Evolutionary conservation across 1,139 yeast species (phyloP), one percentile per base, ranked within the genome.

Genomic region (Geotrichum citri-aurantii): DNA sequence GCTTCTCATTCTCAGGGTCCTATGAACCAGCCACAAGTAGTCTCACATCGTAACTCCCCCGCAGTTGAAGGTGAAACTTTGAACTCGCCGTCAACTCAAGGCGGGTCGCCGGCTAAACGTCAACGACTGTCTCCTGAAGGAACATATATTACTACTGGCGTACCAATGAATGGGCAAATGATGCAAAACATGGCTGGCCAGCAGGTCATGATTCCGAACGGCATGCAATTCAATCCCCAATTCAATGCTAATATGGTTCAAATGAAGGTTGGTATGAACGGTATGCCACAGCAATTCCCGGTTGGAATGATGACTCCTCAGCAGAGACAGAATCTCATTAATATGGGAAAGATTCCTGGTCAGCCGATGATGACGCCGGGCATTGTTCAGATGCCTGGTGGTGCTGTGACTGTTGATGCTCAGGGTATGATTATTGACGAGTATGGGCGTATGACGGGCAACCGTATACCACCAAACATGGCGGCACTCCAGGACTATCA

Each of bases 401-500:
- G 40, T 14, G 40, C 40, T n/a, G 17, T 29, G 6, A 33, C 48
- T 12, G 33, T 50, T 27, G 40, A 33, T 33, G 40, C 40, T 33
- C 40, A 33, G n/a, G 40, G 40, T 14, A 33, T 33, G 40, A 24
- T 31, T 6, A 42, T 47, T 14, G 49, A 48, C 14, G 49, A 48
- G 24, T 37, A 50, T 23, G 57, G 55, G 27, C 48, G 26, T 42
- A n/a, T 33, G 2, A 60, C 61, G 3, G 59, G 53, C 24, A 63
- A 59, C 37, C 56, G 61, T 17, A 61, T 59, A 6, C 63, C 64
- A 4, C 68, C 66, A 51, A 69, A 67, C 57, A 69, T 68, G 58
- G 72, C 71, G 55, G 81, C 81, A 3, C 74, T 86, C 54, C 87
- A 84, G 63, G 92, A 86, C 69, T 87, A 87, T 70, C 93, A 87